Base-by-base conservation (phyloP, 768 basidiomycete genomes). In the Suillus hirtellus region DNA sequence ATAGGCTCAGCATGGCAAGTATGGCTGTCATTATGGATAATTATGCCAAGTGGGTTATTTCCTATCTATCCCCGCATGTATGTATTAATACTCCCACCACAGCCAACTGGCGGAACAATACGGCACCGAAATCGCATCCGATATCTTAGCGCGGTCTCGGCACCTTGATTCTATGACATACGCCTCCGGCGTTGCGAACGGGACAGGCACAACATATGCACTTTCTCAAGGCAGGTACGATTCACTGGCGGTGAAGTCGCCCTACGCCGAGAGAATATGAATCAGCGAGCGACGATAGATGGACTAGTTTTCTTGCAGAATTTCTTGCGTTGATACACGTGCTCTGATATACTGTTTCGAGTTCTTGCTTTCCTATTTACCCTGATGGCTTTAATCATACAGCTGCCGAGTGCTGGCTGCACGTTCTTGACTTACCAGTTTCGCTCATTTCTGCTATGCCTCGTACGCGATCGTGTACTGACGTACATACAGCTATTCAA, bases 11-110 rank as follows among this genome's bases (percentile, higher is more conserved):
- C 76, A 77, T 85, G 80, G 83, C 81, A 63, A 87, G 84, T 64
- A 90, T 93, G 88, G 89, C 88, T 3, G 82, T 90, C 60, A 91
- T 94, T 72, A 88, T 93, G 89, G 92, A 94, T 66, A 87, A 89
- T 63, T 93, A 92, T 71, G 90, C 89, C 21, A 88, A 81, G 90
- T 92, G 65, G 38, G 82, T 78, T 11, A 34, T 34, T 27, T 6
- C 31, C 31, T 53, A 53, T 53, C 1, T 53, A 53, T 34, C 52
- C 31, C 52, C 31, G 19, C 1, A 19, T 53, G 31, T 53, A 53
- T 19, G 19, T 53, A 2, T 34, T 34, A 12, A 53, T 4, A 4
- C 11, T 6, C 12, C 34, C 52, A 3, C 52, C 31, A 17, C 70
- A 90, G 89, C 65, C 88, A 89, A 81, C 81, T 91, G 42, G 89